Base-by-base conservation (phyloP, 2,329 filamentous ascomycete species). In the Aspergillus viridinutans region DNA sequence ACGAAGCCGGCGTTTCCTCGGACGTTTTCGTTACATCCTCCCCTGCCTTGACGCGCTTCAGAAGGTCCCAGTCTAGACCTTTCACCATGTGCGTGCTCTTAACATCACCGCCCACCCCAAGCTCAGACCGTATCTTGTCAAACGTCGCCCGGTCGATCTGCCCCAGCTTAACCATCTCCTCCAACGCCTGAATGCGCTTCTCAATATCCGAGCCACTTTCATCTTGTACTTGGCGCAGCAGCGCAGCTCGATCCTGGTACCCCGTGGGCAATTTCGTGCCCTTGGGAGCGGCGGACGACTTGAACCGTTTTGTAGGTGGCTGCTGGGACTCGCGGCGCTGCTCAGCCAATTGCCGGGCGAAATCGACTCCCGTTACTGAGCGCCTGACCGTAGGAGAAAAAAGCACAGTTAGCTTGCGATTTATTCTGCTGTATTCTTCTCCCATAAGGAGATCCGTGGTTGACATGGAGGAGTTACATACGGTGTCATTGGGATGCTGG, bases 401-500 rank as follows among this genome's bases (percentile, higher is more conserved):
- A n/a, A 10, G 1, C 4, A 17, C 42, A 32, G 48, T 58, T 64
- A 38, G 62, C 38, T 14, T n/a, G 35, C 50, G 50, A 47, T 64
- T 54, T 58, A 38, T 54, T 56, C 58, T 42, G 45, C 42, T 56
- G 28, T 53, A 35, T 42, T 17, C 47, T 53, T 35, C 3, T 53
- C 54, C 54, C 12, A 50, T 12, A 54, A 2, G 35, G 6, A 9
- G 50, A 42, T 14, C 14, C 12, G 32, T 4, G 26, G 53, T 53
- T 43, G 9, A 32, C 10, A 49, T 14, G 42, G 28, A 8, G 42
- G 5, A 38, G 40, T 23, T 25, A 80, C 86, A 67, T 81, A 92
- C 88, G 93, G 93, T 50, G 93, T 97, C 93, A 97, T 97, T 56
- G 91, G 91, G 60, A 96, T 93, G 73, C 85, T 93, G 35, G 89